Conservation (phyloP, 148 eudicot species). For the Fagopyrum esculentum region DNA sequence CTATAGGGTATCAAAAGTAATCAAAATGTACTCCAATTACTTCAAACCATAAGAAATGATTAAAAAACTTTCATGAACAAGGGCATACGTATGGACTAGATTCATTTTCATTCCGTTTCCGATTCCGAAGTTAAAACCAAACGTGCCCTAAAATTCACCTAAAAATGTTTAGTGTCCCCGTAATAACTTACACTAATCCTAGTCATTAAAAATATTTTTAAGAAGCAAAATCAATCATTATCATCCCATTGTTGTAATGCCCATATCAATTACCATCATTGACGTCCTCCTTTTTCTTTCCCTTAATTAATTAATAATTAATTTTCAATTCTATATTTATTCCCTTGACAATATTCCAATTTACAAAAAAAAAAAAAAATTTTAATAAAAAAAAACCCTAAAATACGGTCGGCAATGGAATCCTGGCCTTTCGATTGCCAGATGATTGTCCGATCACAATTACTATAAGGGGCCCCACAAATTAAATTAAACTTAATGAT, state of each 20-base stretch:
- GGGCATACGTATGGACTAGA: too few species aligned
- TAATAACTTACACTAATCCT: background rate
- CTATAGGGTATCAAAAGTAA: too few species aligned
- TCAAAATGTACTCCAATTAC: too few species aligned
- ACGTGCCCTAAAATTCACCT: too few species aligned
- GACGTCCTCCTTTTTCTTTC: background rate
- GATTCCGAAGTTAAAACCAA: too few species aligned
- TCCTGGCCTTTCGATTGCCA: conserved; percentile 11
- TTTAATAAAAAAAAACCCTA: background rate
- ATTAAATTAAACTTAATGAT: background rate
- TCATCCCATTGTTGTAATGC: conserved; percentile 9
- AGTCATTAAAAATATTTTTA: background rate
- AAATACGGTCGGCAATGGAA: background rate
- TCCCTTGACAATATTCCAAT: background rate
- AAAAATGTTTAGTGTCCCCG: background rate
- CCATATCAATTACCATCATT: conserved; percentile 8
- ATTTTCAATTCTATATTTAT: background rate
- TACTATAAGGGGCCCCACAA: background rate
- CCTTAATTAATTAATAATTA: background rate
- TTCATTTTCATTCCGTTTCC: too few species aligned
- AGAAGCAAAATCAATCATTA: conserved; percentile 9
- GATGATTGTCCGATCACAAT: conserved; percentile 13
- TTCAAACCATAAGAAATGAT: too few species aligned
- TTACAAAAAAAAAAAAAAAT: background rate
- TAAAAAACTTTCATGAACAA: too few species aligned